A percentile compares a stretch with the other conserved stretches of the same genome.
phyloP scores from a whole-genome alignment of 352 stramenopile species.

The Aphanomyces cochlioides region DNA sequence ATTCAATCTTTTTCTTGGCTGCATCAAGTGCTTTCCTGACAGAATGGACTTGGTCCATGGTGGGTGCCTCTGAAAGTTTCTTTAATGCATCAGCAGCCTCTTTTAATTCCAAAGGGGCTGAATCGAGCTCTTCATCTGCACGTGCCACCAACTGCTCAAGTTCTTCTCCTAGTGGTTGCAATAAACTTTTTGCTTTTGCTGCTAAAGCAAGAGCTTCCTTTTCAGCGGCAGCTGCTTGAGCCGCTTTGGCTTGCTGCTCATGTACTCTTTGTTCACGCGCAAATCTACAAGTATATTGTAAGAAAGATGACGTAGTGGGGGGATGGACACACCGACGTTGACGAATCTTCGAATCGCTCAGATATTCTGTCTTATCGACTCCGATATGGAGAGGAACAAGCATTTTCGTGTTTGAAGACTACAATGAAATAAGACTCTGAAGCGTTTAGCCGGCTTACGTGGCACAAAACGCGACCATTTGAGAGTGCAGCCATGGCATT shows the following conservation, averaged over 20 bases:
- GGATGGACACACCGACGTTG: slow-evolving; percentile 13
- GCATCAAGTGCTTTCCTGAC: neutral
- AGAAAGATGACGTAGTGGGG: neutral
- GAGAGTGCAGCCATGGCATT: neutral
- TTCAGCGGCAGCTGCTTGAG: neutral
- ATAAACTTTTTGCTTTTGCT: neutral
- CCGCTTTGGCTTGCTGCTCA: slow-evolving; percentile 2
- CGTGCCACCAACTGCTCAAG: neutral
- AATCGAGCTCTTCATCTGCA: neutral
- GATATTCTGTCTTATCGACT: slow-evolving; percentile 26
- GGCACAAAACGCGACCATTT: slow-evolving; percentile 19
- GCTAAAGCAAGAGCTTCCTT: neutral
- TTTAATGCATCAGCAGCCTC: neutral
- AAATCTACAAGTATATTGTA: neutral
- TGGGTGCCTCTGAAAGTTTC: neutral
- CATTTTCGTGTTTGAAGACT: slow-evolving; percentile 16
- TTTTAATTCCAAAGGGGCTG: slow-evolving; percentile 9
- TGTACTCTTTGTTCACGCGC: slow-evolving; percentile 21
- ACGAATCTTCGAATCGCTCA: slow-evolving; percentile 27
- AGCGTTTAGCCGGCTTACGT: neutral
- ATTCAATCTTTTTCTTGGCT: neutral
- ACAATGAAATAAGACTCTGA: neutral
- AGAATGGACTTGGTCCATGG: neutral
- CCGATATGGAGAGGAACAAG: neutral
- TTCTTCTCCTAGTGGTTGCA: neutral